Base-by-base conservation (phyloP, 2,329 filamentous ascomycete species). In the Knufia petricola region DNA sequence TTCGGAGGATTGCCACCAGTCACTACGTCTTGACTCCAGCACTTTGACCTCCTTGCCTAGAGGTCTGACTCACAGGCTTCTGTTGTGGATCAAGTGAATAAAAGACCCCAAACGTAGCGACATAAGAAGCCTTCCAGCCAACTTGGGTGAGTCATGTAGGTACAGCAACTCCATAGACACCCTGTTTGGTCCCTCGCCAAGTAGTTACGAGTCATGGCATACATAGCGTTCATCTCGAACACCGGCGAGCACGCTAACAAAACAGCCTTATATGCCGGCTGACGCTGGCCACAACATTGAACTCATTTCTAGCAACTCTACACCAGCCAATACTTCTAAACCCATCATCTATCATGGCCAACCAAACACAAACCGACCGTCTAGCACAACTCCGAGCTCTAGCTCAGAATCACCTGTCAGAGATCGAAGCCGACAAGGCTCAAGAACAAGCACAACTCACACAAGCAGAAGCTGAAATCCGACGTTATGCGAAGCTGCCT, bases 351-450 rank as follows among this genome's bases (percentile, higher is more conserved):
- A 28, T 17, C 42, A 46, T 46, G 44, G 44, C 30, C 31, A 19
- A 20, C 42, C 15, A 23, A 41, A 6, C 46, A 31, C 32, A 26
- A 26, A 15, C 44, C 21, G 26, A 34, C 26, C 37, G 38, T 15
- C 46, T 48, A 6, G 2, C 37, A n/a, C 46, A 41, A 20, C 37
- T 48, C 28, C 36, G 46, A 34, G 23, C 38, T 13, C 38, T 48
- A 42, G 46, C 46, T 8, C 46, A 48, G 26, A 2, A 41, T 4
- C 46, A 48, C 19, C 46, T 48, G 8, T 2, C n/a, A 3, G 37
- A 48, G 13, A 48, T 48, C 26, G 46, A 48, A 41, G 20, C 24
- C 3, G 46, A 48, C 12, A 41, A 41, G 17, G 23, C 38, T 13
- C 30, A 32, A 32, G 46, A 48, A 36, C 19, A 19, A 3, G 20